Base-by-base conservation (phyloP, 805 yeast species). In the Nakazawaea anatomiae region DNA sequence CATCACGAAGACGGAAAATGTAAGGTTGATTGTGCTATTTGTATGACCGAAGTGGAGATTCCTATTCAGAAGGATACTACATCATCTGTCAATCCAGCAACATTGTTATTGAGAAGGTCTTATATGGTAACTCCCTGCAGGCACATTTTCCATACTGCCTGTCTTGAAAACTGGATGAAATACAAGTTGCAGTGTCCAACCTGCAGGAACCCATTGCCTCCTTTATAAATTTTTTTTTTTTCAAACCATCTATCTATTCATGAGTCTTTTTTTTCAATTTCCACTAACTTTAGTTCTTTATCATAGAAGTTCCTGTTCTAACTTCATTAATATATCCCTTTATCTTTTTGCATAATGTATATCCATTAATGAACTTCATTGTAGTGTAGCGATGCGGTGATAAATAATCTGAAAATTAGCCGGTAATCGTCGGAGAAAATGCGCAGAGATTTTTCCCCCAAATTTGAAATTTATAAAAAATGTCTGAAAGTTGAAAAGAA, bases 171-270 rank as follows among this genome's bases (percentile, higher is more conserved):
- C 55, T 92, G 97, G 97, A 89, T 92, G 97, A 80, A 83, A 64
- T 87, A 89, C 63, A 88, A 90, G 60, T 68, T 92, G 47, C 96
- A 90, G 61, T 92, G 98, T 68, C 98, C 98, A 0, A 91, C 90
- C 6, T 92, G 98, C 67, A 77, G 97, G 60, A 80, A 81, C 51
- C 78, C 89, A 27, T 69, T 92, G 40, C 97, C 97, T 2, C 96
- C 97, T 1, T 70, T 87, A 48, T 89, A 66, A 68, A 25, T 30
- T 43, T 32, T 29, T n/a, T 32, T 30, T 11, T 30, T 30, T 14
- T 31, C 14, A 8, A 6, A 29, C 29, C 27, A n/a, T 18, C 6
- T 43, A 32, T n/a, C 29, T 43, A 11, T 43, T 25, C 34, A 10
- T 12, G 12, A 34, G 36, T 9, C 9, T 9, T 34, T 34, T 34